Evolutionary conservation across 208 protist genomes (phyloP), one percentile per base, ranked within the genome.

Genomic region (Angomonas ambiguus): DNA sequence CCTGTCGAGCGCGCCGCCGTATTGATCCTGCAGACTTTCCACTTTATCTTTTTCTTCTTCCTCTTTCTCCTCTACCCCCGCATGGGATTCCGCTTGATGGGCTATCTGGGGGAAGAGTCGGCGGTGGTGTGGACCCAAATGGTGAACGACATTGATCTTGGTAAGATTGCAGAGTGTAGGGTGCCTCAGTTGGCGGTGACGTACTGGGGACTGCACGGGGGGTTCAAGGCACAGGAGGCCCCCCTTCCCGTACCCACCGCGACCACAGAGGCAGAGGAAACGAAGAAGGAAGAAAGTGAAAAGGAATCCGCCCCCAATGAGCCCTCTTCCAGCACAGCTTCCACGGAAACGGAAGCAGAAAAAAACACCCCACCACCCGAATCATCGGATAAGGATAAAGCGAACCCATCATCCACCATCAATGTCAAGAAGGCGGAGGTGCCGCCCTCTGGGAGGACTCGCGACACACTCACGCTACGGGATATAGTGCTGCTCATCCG

Each of bases 111-210:
- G 22, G 87, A 93, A 65, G 87, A 93, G 73, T 93, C 83, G 42
- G 78, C 82, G 45, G 87, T 93, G 1, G 79, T 93, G 70, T 88
- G 81, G 83, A 93, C 87, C 53, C 87, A 93, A 68, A 89, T 93
- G 83, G 79, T 90, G 33, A 93, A 93, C 72, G 87, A 93, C 68
- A 65, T 88, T 27, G 87, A 88, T 56, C 62, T 93, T 5, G 83
- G 83, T 38, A 93, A 90, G 62, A 76, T 93, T 28, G 71, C 61
- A 24, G 80, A 84, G 27, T 69, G 64, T 13, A 59, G 34, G 2
- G 69, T 88, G 38, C 83, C 87, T 13, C 69, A 63, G 11, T 58
- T 79, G 18, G 87, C 87, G 16, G 33, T 88, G 32, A 65, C 75
- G 2, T 90, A 87, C 73, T 93, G 87, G 87, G 75, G 87, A 0